Base-by-base conservation (phyloP, 345 rosid species). In the Salix purpurea region DNA sequence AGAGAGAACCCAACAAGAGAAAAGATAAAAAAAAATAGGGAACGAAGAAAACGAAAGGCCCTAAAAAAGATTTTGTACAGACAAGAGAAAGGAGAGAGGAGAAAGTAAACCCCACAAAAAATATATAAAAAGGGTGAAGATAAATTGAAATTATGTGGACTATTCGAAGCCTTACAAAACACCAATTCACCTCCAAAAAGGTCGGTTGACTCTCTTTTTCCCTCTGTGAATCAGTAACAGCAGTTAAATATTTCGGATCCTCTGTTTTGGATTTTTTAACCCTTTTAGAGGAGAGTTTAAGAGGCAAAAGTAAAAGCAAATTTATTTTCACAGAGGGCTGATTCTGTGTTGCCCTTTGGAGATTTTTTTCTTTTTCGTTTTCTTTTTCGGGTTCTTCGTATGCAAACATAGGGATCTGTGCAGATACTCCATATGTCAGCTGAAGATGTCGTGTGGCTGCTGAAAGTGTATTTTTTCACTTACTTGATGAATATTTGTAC, bases 121-220 rank as follows among this genome's bases (percentile, higher is more conserved):
- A n/a, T 24, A 65, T 26, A 21, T 32, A 12, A 66, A 46, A 70
- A 54, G 14, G 70, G 66, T 15, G 77, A 77, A 78, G 86, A 84
- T 85, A 86, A 79, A 90, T 83, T 77, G 81, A 71, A 28, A 62
- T 73, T 58, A 81, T 86, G 97, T 88, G 97, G 98, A 90, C 80
- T 81, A 72, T 69, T 86, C 78, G 85, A 90, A 92, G 92, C 96
- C 98, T 88, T 88, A 87, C 90, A 87, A 89, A 83, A 40, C 10
- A 40, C 44, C 12, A 70, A 79, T 85, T 77, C 65, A 79, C 44
- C 81, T 79, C 89, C 91, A 83, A 85, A 87, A 88, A 70, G 77
- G 80, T 79, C 70, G 82, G 94, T 94, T 94, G 98, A 94, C 97
- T 92, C 76, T 54, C 6, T 19, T 18, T 32, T 19, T 72, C 67